Conservation (phyloP, 208 protist genomes). For the Acanthamoeba quina region DNA sequence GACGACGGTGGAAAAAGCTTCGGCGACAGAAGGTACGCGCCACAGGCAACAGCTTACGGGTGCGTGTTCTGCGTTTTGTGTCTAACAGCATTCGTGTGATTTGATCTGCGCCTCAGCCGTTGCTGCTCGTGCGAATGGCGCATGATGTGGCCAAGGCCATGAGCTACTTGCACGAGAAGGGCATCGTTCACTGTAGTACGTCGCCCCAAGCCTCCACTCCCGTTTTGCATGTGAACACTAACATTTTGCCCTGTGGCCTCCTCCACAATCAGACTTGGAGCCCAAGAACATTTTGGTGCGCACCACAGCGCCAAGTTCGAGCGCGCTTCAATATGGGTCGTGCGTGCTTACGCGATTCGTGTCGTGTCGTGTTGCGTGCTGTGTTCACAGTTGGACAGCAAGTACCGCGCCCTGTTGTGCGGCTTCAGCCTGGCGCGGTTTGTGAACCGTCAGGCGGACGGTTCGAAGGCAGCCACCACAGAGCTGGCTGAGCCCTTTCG, state of each 20-base stretch:
- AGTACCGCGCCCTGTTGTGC: slow-evolving; percentile 2
- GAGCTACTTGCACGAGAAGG: background rate
- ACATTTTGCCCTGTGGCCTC: background rate
- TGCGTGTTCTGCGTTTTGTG: too few relatives aligned
- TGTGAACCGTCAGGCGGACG: background rate
- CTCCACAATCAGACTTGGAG: background rate
- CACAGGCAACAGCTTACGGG: background rate
- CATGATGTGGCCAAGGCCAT: slow-evolving; percentile 16
- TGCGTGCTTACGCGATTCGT: background rate
- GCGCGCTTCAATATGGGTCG: background rate
- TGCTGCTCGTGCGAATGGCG: slow-evolving; percentile 10
- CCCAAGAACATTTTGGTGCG: slow-evolving; percentile 5
- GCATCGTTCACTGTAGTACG: slow-evolving; percentile 6
- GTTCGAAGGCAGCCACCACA: background rate
- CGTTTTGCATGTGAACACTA: background rate
- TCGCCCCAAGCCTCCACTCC: background rate
- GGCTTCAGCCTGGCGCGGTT: slow-evolving; percentile 15
- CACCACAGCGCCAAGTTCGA: background rate
- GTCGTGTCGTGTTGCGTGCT: background rate
- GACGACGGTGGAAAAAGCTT: background rate
- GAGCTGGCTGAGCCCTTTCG: background rate
- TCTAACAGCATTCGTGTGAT: too few relatives aligned
- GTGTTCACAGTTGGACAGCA: background rate
- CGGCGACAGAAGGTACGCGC: background rate
- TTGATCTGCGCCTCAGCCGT: background rate